Conservation (phyloP, 192 early-diverging fungal species). For the Obelidium mucronatum region DNA sequence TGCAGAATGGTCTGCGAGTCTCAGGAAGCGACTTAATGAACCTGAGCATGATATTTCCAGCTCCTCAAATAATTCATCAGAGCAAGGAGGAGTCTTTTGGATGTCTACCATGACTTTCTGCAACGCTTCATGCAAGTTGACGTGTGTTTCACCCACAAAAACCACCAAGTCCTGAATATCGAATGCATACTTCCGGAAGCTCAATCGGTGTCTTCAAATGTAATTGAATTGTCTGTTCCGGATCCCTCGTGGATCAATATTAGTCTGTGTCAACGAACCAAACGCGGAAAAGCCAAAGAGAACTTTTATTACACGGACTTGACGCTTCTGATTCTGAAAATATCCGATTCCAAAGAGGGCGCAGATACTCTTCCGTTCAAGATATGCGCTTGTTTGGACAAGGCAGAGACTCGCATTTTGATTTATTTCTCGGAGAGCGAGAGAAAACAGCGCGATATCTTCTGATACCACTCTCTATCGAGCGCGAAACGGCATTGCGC, state of each 20-base stretch:
- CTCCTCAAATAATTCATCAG: too few relatives aligned
- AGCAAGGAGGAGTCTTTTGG: conserved; percentile 30
- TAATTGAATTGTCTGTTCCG: conserved; percentile 23
- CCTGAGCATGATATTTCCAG: too few relatives aligned
- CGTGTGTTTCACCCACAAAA: conserved; percentile 29
- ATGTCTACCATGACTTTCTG: conserved; percentile 43
- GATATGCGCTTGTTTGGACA: conserved; percentile 39
- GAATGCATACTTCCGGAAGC: conserved; percentile 8
- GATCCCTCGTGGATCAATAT: conserved; percentile 32
- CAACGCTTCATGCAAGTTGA: conserved; percentile 35
- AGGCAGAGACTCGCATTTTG: conserved; percentile 35
- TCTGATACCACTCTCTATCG: conserved; percentile 31
- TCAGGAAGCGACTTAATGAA: conserved; percentile 31
- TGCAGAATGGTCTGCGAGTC: conserved; percentile 23
- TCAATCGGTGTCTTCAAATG: not conserved
- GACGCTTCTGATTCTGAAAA: conserved; percentile 11
- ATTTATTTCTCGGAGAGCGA: conserved; percentile 22
- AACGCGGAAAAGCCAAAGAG: conserved; percentile 39
- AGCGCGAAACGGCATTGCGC: conserved; percentile 29
- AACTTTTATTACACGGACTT: conserved; percentile 38
- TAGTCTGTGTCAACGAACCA: conserved; percentile 32
- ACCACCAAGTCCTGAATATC: conserved; percentile 15
- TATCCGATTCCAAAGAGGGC: not conserved
- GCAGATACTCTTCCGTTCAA: not conserved
- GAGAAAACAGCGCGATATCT: conserved; percentile 17